These are phyloP conservation scores for Fomitiporia mediterranea DNA, from an alignment of 1,284 basidiomycete genomes.

Conservation along the genomic window DNA sequence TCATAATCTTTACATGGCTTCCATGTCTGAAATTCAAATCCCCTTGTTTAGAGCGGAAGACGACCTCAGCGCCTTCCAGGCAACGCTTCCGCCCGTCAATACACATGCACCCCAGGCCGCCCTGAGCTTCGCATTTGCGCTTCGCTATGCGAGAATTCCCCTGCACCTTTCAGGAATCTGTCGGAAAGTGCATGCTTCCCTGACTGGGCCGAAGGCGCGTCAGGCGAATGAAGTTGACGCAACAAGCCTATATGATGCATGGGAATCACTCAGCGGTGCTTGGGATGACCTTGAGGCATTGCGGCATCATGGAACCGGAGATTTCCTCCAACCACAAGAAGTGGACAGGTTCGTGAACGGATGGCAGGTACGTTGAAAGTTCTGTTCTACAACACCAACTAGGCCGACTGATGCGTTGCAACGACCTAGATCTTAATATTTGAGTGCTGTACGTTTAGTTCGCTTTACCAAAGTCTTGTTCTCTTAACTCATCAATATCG, in stretches of 20 bases:
- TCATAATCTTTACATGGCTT: conserved; percentile 7
- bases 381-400: not conserved
- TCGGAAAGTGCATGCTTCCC: conserved; percentile 64
- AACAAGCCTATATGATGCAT: conserved; percentile 61
- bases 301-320: conserved; percentile 35
- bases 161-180: conserved; percentile 69
- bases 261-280: conserved; percentile 73
- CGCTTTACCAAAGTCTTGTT: conserved; percentile 10
- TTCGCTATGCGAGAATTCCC: conserved; percentile 52
- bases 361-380: conserved; percentile 54
- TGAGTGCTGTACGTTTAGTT: conserved; percentile 61
- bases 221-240: conserved; percentile 57
- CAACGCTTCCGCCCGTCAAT: conserved; percentile 45
- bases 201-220: conserved; percentile 71
- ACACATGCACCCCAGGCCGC: conserved; percentile 32
- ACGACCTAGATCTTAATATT: conserved; percentile 67
- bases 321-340: conserved; percentile 49
- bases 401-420: not conserved
- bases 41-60: conserved; percentile 51
- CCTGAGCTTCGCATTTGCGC: conserved; percentile 34
- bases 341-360: conserved; percentile 59
- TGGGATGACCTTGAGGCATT: conserved; percentile 79
- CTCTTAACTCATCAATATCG: conserved; percentile 4
- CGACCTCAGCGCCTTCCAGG: conserved; percentile 65
- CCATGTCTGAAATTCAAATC: conserved; percentile 18